A percentile compares a stretch with the other conserved stretches of the same genome.
phyloP scores from a whole-genome alignment of 495 filamentous ascomycete genomes.

The Talaromyces liani region DNA sequence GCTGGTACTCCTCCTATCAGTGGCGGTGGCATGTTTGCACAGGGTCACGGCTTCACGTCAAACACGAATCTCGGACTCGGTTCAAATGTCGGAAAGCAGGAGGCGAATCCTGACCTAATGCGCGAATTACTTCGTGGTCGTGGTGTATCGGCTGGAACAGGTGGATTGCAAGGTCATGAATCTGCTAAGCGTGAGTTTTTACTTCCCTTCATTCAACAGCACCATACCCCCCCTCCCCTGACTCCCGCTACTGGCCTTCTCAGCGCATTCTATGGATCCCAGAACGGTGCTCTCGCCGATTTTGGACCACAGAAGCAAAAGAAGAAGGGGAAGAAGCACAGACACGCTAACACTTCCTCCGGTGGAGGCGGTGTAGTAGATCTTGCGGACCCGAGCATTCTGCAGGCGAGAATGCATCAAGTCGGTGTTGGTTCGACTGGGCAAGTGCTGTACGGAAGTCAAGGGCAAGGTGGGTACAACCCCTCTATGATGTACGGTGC shows the following conservation, averaged over 20 bases:
- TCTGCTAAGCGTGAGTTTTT: constrained; percentile 90
- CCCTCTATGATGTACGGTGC: constrained; percentile 78
- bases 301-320: constrained; percentile 86
- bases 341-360: constrained; percentile 99
- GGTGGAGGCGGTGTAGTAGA: constrained; percentile 97
- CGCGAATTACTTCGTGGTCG: constrained; percentile 65
- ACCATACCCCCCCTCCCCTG: constrained; percentile 80
- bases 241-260: constrained; percentile 81
- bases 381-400: constrained; percentile 99
- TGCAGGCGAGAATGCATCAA: constrained; percentile 95
- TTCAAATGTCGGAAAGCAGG: constrained; percentile 57
- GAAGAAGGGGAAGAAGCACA: constrained; percentile 99
- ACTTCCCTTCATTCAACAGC: constrained; percentile 78
- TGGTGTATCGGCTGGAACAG: constrained; percentile 48
- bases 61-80: constrained; percentile 64
- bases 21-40: constrained; percentile 67
- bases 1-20: constrained; percentile 83
- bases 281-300: constrained; percentile 75
- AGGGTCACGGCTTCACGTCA: constrained; percentile 66
- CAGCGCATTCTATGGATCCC: constrained; percentile 82
- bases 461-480: constrained; percentile 98
- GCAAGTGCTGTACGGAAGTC: constrained; percentile 81
- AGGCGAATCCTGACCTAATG: constrained; percentile 69
- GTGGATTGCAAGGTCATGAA: constrained; percentile 62
- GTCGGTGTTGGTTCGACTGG: constrained; percentile 61